These are phyloP conservation scores for Arthroderma sp. DNA, from an alignment of 2,329 filamentous ascomycete genomes.

Conservation along the genomic window DNA sequence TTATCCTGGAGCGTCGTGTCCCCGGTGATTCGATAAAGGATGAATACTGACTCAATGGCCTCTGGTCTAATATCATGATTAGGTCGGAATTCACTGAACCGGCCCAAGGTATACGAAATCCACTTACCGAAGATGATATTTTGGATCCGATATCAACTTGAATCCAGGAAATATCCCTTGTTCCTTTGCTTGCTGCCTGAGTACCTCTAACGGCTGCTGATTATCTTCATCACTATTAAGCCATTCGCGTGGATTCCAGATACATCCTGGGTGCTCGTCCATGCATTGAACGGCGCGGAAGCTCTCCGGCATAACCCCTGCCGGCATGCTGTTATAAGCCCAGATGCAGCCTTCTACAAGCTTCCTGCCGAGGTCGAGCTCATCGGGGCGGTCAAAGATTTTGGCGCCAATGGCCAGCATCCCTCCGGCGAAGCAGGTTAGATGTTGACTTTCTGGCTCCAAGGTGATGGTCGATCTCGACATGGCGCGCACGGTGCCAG, in stretches of 20 bases:
- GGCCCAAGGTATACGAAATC: not conserved
- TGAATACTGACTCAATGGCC: slow-evolving; percentile 78
- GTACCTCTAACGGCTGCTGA: slow-evolving; percentile 5
- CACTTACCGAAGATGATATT: slow-evolving; percentile 14
- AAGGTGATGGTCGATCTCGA: slow-evolving; percentile 28
- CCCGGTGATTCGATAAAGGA: slow-evolving; percentile 82
- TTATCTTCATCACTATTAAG: slow-evolving; percentile 8
- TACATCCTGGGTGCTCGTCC: slow-evolving; percentile 9
- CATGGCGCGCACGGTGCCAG: slow-evolving; percentile 41
- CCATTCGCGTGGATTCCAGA: slow-evolving; percentile 11
- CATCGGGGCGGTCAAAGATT: slow-evolving; percentile 39
- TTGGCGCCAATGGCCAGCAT: slow-evolving; percentile 44
- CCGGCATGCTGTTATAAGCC: slow-evolving; percentile 39
- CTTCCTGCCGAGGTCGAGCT: slow-evolving; percentile 39
- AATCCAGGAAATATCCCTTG: slow-evolving; percentile 13
- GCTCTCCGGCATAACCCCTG: slow-evolving; percentile 45
- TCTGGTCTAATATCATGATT: slow-evolving; percentile 52
- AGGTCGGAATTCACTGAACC: slow-evolving; percentile 50
- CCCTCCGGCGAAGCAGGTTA: slow-evolving; percentile 44
- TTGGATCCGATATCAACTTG: slow-evolving; percentile 4
- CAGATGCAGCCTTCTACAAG: slow-evolving; percentile 46
- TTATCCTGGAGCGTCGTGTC: slow-evolving; percentile 63
- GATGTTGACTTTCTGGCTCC: slow-evolving; percentile 38
- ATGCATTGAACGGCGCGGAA: slow-evolving; percentile 34
- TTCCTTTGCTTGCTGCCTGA: slow-evolving; percentile 6